Evolutionary conservation across 805 yeast genomes (phyloP).

Genomic region (Candida andamanensis): DNA sequence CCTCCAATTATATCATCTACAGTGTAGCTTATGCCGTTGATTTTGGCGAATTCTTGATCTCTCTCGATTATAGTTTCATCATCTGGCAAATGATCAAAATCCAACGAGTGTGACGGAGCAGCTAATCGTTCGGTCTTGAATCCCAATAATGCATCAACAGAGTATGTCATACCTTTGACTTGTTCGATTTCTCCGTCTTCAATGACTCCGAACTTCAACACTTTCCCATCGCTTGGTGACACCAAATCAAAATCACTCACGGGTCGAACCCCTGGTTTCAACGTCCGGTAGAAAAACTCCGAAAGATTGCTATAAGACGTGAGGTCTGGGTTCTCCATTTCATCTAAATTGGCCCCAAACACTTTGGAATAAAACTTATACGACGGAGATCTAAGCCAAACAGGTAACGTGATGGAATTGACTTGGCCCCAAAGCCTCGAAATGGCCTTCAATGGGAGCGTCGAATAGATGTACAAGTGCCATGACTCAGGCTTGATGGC

Average conservation of each 20-base stretch:
- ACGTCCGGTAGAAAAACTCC: slow-evolving; percentile 84
- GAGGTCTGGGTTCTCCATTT: slow-evolving; percentile 80
- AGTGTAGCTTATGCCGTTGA: slow-evolving; percentile 69
- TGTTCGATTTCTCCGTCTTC: slow-evolving; percentile 88
- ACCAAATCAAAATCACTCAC: slow-evolving; percentile 61
- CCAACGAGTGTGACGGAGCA: slow-evolving; percentile 49
- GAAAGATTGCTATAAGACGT: slow-evolving; percentile 71
- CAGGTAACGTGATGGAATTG: slow-evolving; percentile 77
- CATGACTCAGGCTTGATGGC: slow-evolving; percentile 69
- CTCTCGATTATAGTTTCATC: slow-evolving; percentile 43
- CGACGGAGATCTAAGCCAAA: slow-evolving; percentile 82
- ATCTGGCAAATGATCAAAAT: slow-evolving; percentile 37
- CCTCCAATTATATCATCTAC: slow-evolving; percentile 70
- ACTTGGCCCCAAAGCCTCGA: slow-evolving; percentile 94
- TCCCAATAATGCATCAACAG: slow-evolving; percentile 84
- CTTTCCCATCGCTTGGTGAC: slow-evolving; percentile 91
- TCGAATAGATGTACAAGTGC: slow-evolving; percentile 84
- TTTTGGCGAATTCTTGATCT: slow-evolving; percentile 70
- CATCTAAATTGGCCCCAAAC: slow-evolving; percentile 87
- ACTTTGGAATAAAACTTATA: slow-evolving; percentile 68
- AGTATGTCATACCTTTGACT: slow-evolving; percentile 93
- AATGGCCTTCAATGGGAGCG: slow-evolving; percentile 84
- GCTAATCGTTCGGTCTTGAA: slow-evolving; percentile 44
- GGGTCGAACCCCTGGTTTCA: slow-evolving; percentile 77
- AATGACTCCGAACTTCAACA: slow-evolving; percentile 77